Evolutionary conservation across 306 rosid genomes (phyloP).

Genomic region (Cicer yamashitae): DNA sequence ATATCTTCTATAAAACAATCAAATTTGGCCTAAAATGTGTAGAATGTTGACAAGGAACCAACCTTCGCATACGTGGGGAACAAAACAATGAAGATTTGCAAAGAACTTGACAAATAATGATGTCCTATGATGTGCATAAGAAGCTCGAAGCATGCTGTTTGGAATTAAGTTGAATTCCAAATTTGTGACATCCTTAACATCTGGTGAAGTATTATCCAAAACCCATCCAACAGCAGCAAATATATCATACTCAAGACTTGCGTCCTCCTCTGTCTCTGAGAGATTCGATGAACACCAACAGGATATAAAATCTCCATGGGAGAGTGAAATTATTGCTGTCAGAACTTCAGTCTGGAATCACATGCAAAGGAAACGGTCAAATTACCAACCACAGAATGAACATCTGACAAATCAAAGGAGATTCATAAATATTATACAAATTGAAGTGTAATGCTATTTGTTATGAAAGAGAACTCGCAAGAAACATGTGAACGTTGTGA

Average conservation of each 20-base stretch:
- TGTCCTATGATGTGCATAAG: slow-evolving; percentile 87
- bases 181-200: slow-evolving; percentile 46
- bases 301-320: slow-evolving; percentile 85
- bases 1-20: slow-evolving; percentile 27
- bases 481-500: too few species aligned
- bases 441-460: too few species aligned
- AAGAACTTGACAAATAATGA: slow-evolving; percentile 90
- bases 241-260: slow-evolving; percentile 77
- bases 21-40: slow-evolving; percentile 31
- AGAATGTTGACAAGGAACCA: slow-evolving; percentile 48
- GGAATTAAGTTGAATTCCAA: slow-evolving; percentile 63
- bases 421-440: slow-evolving; percentile 31
- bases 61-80: slow-evolving; percentile 94
- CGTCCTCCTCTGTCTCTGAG: slow-evolving; percentile 78
- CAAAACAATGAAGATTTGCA: slow-evolving; percentile 97
- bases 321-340: slow-evolving; percentile 82
- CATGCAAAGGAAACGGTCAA: slow-evolving; percentile 54
- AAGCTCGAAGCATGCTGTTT: slow-evolving; percentile 67
- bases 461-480: too few species aligned
- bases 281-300: slow-evolving; percentile 95
- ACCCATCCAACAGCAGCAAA: slow-evolving; percentile 92
- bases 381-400: slow-evolving; percentile 33
- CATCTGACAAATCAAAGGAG: slow-evolving; percentile 43
- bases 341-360: slow-evolving; percentile 83
- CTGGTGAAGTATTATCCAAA: slow-evolving; percentile 65